These are phyloP conservation scores for Talaromyces adpressus DNA, from an alignment of 495 filamentous ascomycete genomes.

Conservation along the genomic window DNA sequence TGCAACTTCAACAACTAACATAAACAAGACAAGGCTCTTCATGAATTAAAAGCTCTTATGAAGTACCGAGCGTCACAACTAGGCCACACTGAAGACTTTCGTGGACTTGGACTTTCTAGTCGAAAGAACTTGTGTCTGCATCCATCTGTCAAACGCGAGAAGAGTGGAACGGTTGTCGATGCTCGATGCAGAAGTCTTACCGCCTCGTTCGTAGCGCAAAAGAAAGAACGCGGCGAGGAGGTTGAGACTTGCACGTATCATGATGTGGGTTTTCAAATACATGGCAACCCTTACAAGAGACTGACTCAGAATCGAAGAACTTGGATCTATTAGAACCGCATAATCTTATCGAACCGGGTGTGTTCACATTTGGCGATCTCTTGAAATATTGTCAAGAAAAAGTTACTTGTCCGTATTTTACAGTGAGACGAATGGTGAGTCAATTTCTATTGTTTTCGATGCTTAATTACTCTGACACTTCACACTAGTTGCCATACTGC, in stretches of 20 bases:
- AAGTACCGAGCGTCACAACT: slow-evolving; percentile 83
- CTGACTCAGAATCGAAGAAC: slow-evolving; percentile 50
- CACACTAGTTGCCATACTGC: slow-evolving; percentile 66
- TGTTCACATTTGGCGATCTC: slow-evolving; percentile 92
- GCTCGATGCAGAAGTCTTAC: slow-evolving; percentile 92
- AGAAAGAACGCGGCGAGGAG: slow-evolving; percentile 89
- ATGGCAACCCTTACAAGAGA: background rate
- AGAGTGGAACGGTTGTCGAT: slow-evolving; percentile 90
- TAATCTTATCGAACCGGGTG: slow-evolving; percentile 84
- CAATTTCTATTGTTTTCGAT: background rate
- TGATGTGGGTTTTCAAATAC: slow-evolving; percentile 48
- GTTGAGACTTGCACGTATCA: slow-evolving; percentile 94
- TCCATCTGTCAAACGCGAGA: slow-evolving; percentile 89
- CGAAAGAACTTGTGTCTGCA: slow-evolving; percentile 97
- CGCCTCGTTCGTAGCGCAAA: slow-evolving; percentile 93
- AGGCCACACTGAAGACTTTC: slow-evolving; percentile 83
- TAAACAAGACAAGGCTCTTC: slow-evolving; percentile 79
- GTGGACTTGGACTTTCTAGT: slow-evolving; percentile 86
- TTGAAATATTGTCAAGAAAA: slow-evolving; percentile 85
- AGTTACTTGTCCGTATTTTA: slow-evolving; percentile 98
- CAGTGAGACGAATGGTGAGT: slow-evolving; percentile 81
- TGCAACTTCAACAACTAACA: slow-evolving; percentile 73
- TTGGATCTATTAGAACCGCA: slow-evolving; percentile 91
- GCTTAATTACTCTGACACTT: slow-evolving; percentile 9
- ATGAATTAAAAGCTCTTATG: slow-evolving; percentile 88